Base-by-base conservation (phyloP, 768 basidiomycete genomes). In the Suillus paluster region DNA sequence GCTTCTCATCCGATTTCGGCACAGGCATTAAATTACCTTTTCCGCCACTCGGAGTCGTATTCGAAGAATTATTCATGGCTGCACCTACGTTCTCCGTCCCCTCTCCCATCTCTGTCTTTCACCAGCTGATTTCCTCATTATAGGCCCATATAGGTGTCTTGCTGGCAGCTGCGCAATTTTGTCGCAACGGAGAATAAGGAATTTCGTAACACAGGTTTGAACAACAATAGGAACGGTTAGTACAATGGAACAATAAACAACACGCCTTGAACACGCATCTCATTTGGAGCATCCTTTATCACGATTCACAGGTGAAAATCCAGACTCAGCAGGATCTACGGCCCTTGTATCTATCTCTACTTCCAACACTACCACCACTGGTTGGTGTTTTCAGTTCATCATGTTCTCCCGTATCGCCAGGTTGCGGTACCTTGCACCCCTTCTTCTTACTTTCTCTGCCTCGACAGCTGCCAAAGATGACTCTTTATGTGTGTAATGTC, bases 391-490 rank as follows among this genome's bases (percentile, higher is more conserved):
- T 63, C 53, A 64, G 57, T 73, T 76, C 75, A 78, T 75, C 79
- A 89, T 90, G 88, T 76, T 84, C 74, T 83, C 80, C 74, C 74
- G 75, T 69, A 85, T 90, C 89, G 90, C 89, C 90, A 71, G 89
- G 89, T 72, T 84, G 90, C 90, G 89, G 86, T 84, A 77, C 68
- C 64, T 79, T 64, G 46, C 78, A 67, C 68, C 80, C 64, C 69
- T 83, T 63, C 69, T 81, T 67, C 63, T 82, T 46, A 56, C 66
- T 45, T 83, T 71, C 73, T 75, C 73, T 57, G 59, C 79, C 34
- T 72, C 75, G 65, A 78, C 79, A 66, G 65, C 73, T 66, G 84
- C 87, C 36, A 78, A 77, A 69, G 82, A 87, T 68, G 78, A 87
- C 52, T 77, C 81, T 9, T 71, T 92, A 62, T 92, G 90, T 89